Base-by-base conservation (phyloP, 495 filamentous ascomycete genomes). In the Penicillium arizonense region DNA sequence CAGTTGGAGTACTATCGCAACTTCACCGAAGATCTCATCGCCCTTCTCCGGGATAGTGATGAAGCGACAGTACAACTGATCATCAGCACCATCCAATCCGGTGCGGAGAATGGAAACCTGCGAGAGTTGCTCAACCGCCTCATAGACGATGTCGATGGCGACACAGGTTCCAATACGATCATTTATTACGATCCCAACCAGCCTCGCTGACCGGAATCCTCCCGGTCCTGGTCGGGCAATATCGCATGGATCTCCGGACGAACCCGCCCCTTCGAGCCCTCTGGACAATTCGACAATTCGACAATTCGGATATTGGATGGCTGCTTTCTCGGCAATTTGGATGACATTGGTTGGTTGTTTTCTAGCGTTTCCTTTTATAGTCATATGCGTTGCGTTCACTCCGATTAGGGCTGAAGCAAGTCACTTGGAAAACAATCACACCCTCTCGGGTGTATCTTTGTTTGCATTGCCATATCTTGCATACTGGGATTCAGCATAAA, bases 1-100 rank as follows among this genome's bases (percentile, higher is more conserved):
- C 58, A 67, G 13, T 51, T 72, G 21, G 49, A 49, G n/a, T 66
- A 56, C 36, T 64, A 65, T 30, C 58, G 56, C 12, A 44, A 44
- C 11, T 70, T 73, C 24, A 38, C 71, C 28, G 63, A 74, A 2
- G 52, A 67, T 12, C 28, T 76, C 7, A 44, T 76, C 7, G 36
- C 37, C 1, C 43, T 61, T 3, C 62, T 76, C 30, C 63, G 72
- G 11, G 23, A 47, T 9, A 56, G 57, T 24, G 60, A 70, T n/a
- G 26, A 14, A 3, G 13, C 44, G 3, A 44, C 50, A 1, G 44
- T 70, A 6, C 60, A 67, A 23, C 44, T 58, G 11, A 41, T 75
- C 14, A 20, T 74, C 45, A 39, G 62, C 4, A 50, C 44, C 8
- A 69, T 76, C 23, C 64, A 63, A 23, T 44, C 55, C 36, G 61